Evolutionary conservation across 257 asterid genomes (phyloP), one percentile per base, ranked within the genome.

Genomic region (Nemophila menziesii): DNA sequence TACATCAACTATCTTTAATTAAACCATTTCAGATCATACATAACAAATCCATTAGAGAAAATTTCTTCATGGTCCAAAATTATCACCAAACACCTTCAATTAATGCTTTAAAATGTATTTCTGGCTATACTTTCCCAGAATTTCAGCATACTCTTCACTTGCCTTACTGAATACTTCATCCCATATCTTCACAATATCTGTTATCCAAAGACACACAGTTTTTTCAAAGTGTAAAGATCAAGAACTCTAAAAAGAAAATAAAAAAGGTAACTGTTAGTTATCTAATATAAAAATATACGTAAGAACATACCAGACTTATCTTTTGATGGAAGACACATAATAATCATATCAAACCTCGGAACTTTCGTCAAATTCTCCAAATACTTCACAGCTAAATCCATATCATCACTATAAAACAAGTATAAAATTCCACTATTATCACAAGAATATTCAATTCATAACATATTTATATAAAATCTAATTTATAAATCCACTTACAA

Each of bases 341-440:
- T 60, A 44, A 90, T 60, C 89, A 74, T 66, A 61, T 79, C 86
- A 36, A 90, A 85, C 72, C 96, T 74, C 36, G 94, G 93, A 73
- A 74, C 60, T 71, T 63, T 81, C 57, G 79, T 65, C 43, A 90
- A 51, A 59, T 62, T 71, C 51, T 72, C 83, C 68, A 90, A 69
- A 79, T 79, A 90, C 7, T 74, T 69, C 49, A 85, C 68, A 40
- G 83, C 75, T 52, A 81, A 69, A 46, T 68, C 73, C 75, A 63
- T 68, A 56, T 90, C 98, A 54, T 75, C 89, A 68, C 98, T 90
- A 80, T 56, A 57, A 58, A 68, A 54, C 53, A 20, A 61, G 41
- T 48, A 54, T 11, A 44, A 23, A 40, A 26, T n/a, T n/a, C n/a
- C n/a, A 33, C 11, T 22, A 42, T 22, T 36, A 33, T 14, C 10